Evolutionary conservation across 768 basidiomycete genomes (phyloP).

Genomic region (Pisolithus tinctorius): DNA sequence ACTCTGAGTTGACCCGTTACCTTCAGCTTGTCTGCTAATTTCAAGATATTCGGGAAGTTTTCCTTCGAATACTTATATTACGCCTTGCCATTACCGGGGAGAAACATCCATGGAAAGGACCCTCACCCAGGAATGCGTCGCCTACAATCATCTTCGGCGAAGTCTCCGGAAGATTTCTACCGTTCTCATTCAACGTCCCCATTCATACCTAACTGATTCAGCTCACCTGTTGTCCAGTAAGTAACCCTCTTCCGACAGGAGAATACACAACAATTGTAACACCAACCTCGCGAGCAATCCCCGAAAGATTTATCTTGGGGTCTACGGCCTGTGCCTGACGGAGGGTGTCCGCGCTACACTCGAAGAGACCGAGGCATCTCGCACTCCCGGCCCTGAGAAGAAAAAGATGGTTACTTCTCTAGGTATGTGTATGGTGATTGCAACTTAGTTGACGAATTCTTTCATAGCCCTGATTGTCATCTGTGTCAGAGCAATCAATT

Average conservation of each 20-base stretch:
- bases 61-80: constrained; percentile 28
- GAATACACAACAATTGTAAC: constrained; percentile 45
- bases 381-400: constrained; percentile 29
- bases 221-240: constrained; percentile 40
- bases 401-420: background rate
- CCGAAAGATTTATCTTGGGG: constrained; percentile 33
- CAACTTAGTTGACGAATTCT: constrained; percentile 42
- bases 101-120: constrained; percentile 18
- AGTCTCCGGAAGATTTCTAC: constrained; percentile 29
- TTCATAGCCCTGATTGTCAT: constrained; percentile 43
- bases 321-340: constrained; percentile 45
- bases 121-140: constrained; percentile 12
- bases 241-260: constrained; percentile 45
- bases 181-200: background rate
- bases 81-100: background rate
- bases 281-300: constrained; percentile 43
- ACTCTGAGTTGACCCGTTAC: constrained; percentile 30
- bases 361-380: constrained; percentile 45
- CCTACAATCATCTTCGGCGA: constrained; percentile 23
- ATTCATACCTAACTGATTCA: background rate
- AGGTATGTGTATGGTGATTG: background rate
- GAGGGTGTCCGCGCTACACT: constrained; percentile 39
- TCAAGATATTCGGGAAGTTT: constrained; percentile 41
- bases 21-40: constrained; percentile 28
- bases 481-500: constrained; percentile 9